These are phyloP conservation scores for Eutypella sp. DNA, from an alignment of 2,329 filamentous ascomycete genomes.

Conservation along the genomic window DNA sequence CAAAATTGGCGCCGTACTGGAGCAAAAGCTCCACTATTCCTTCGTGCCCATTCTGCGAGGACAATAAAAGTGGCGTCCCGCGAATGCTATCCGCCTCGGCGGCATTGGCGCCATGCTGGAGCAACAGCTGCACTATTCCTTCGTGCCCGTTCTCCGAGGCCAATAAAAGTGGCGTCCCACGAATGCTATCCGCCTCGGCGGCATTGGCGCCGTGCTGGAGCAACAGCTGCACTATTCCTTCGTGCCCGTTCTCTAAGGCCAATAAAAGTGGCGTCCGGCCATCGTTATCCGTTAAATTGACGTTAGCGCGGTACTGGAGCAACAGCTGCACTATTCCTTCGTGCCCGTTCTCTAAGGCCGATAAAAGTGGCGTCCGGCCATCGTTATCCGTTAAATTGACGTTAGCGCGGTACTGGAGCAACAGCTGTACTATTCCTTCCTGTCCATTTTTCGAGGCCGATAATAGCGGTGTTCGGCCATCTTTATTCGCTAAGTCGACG, in stretches of 20 bases:
- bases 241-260: constrained; percentile 15
- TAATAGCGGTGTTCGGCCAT: too few relatives aligned
- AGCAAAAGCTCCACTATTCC: constrained; percentile 12
- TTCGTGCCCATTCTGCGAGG: constrained; percentile 14
- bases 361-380: too few relatives aligned
- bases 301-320: constrained; percentile 1
- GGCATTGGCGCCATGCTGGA: constrained; percentile 5
- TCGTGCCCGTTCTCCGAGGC: constrained; percentile 15
- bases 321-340: too few relatives aligned
- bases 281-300: neutral
- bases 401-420: too few relatives aligned
- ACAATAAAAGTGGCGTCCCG: constrained; percentile 13
- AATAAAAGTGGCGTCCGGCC: constrained; percentile 11
- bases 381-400: too few relatives aligned
- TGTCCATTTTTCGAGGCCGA: too few relatives aligned
- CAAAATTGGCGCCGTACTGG: constrained; percentile 2
- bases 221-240: constrained; percentile 12
- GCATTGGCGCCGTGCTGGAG: constrained; percentile 6
- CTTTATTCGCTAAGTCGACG: too few relatives aligned
- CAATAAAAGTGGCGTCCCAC: constrained; percentile 12
- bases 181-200: neutral
- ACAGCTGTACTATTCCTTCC: too few relatives aligned
- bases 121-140: constrained; percentile 11
- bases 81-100: neutral
- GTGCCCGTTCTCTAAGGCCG: too few relatives aligned